phyloP scores from a whole-genome alignment of 371 early-diverging fungal species.

The Umbelopsis sp. region DNA sequence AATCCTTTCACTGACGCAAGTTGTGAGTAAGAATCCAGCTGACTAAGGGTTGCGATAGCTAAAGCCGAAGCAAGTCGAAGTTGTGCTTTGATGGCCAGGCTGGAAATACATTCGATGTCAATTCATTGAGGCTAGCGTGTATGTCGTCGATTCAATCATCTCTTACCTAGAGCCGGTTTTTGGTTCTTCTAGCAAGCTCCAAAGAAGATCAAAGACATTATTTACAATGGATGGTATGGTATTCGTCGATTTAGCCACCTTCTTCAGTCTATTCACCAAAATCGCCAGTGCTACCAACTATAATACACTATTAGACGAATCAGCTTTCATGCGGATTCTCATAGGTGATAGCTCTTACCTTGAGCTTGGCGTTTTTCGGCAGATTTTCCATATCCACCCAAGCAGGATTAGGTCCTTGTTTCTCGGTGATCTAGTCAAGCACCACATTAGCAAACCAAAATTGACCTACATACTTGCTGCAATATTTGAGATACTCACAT shows the following conservation, averaged over 20 bases:
- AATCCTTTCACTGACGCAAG: constrained; percentile 60
- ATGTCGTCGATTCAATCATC: background rate
- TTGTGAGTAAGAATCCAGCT: constrained; percentile 50
- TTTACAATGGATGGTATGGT: background rate
- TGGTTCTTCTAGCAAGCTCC: constrained; percentile 7
- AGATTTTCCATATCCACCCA: constrained; percentile 42
- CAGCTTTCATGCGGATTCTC: background rate
- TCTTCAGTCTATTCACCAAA: constrained; percentile 8
- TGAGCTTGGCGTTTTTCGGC: constrained; percentile 32
- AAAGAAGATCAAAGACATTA: background rate
- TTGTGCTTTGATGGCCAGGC: constrained; percentile 45
- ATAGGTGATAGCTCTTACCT: constrained; percentile 23
- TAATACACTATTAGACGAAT: constrained; percentile 27
- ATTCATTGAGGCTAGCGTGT: background rate
- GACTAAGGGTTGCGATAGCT: constrained; percentile 69
- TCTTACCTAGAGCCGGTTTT: background rate
- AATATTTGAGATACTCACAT: background rate
- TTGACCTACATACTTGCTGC: background rate
- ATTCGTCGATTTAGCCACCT: background rate
- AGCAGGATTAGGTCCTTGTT: constrained; percentile 24
- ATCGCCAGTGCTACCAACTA: constrained; percentile 19
- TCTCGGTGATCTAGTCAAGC: background rate
- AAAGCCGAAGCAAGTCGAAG: constrained; percentile 72
- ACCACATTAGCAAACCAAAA: background rate
- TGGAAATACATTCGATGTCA: background rate